Percentiles rank a stretch among this genome's conserved stretches.
Evolutionary conservation across 1,284 basidiomycete genomes (phyloP).

Genomic region (Ceratobasidium sp.): DNA sequence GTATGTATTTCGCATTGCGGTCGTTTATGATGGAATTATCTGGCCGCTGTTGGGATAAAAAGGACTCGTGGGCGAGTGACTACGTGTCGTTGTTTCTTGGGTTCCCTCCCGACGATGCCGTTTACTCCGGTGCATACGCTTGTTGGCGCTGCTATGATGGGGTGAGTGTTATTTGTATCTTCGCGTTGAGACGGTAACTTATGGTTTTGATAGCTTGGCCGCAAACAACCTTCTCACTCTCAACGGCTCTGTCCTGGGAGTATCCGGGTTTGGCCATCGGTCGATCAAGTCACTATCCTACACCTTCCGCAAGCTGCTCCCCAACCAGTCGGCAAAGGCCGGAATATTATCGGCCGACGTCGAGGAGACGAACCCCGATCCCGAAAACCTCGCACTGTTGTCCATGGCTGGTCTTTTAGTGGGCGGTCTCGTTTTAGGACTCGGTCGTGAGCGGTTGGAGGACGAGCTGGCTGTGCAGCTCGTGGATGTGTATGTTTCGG

Average conservation of each 20-base stretch:
- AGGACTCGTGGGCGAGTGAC: background rate
- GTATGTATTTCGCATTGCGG: constrained; percentile 1
- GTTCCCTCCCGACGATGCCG: constrained; percentile 14
- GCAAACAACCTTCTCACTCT: constrained; percentile 24
- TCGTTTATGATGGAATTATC: background rate
- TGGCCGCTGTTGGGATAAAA: constrained; percentile 12
- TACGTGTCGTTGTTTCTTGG: background rate
- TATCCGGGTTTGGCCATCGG: constrained; percentile 34
- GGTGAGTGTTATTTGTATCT: background rate
- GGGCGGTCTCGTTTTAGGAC: constrained; percentile 11
- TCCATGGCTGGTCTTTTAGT: constrained; percentile 18
- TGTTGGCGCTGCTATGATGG: constrained; percentile 36
- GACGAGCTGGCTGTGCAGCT: background rate
- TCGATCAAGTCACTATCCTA: background rate
- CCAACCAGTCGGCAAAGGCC: background rate
- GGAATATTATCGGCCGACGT: background rate
- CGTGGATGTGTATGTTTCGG: constrained; percentile 21
- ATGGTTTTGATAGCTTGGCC: background rate
- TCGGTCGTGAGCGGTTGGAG: background rate
- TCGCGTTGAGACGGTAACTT: background rate
- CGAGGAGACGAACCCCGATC: constrained; percentile 18
- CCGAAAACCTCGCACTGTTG: constrained; percentile 30
- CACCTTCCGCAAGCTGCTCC: background rate
- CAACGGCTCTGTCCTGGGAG: constrained; percentile 29
- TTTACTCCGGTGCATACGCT: constrained; percentile 34